These are phyloP conservation scores for Cymbidium sinense DNA, from an alignment of 106 monocot species.

Conservation along the genomic window DNA sequence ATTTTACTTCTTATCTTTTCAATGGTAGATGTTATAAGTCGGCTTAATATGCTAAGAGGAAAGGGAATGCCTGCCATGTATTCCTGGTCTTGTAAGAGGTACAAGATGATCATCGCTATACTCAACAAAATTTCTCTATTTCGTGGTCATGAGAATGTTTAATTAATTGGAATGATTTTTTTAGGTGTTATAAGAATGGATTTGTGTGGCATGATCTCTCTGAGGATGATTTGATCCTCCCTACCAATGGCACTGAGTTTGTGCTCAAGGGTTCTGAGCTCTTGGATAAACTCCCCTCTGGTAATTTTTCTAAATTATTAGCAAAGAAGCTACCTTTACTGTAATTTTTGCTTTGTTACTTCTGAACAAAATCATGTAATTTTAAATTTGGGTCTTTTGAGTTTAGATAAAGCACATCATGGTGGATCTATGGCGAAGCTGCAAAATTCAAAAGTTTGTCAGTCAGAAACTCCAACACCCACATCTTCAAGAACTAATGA, in stretches of 20 bases:
- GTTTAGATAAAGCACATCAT: neutral
- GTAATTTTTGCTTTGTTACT: neutral
- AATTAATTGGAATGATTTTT: neutral
- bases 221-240: conserved; percentile 70
- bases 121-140: neutral
- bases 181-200: conserved; percentile 84
- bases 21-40: conserved; percentile 52
- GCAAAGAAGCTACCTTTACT: neutral
- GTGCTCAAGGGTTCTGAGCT: conserved; percentile 89
- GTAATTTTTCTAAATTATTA: conserved; percentile 16
- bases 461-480: conserved; percentile 27
- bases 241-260: conserved; percentile 60
- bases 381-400: neutral
- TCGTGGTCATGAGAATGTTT: neutral
- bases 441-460: conserved; percentile 18
- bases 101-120: neutral
- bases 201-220: conserved; percentile 93
- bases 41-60: conserved; percentile 63
- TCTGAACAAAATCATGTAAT: neutral
- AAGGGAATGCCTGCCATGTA: conserved; percentile 74
- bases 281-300: conserved; percentile 44
- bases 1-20: neutral
- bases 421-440: conserved; percentile 9
- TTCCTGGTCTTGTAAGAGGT: conserved; percentile 98
- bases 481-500: conserved; percentile 23